A percentile compares a stretch with the other conserved stretches of the same genome.
phyloP scores from a whole-genome alignment of 1,284 basidiomycete genomes.

The Spongispora temasekensis region DNA sequence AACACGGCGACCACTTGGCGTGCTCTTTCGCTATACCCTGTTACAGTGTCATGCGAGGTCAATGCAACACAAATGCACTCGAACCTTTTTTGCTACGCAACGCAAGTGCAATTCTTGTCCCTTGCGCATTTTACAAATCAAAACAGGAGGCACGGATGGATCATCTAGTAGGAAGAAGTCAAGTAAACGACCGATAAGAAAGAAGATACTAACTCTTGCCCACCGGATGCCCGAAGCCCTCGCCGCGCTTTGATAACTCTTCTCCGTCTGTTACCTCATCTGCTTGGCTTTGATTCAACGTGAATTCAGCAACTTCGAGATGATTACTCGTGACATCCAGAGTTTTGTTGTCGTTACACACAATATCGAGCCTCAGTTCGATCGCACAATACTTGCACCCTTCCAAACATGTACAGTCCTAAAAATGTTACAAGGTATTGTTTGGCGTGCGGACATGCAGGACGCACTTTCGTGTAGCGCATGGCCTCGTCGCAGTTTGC shows the following conservation, averaged over 20 bases:
- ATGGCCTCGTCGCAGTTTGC: conserved; percentile 83
- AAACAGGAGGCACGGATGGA: conserved; percentile 63
- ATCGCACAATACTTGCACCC: conserved; percentile 84
- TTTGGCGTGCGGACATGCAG: neutral
- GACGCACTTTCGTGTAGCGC: conserved; percentile 74
- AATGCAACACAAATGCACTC: conserved; percentile 1
- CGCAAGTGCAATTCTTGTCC: conserved; percentile 89
- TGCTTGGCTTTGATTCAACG: conserved; percentile 37
- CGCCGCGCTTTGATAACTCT: conserved; percentile 70
- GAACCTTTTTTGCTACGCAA: conserved; percentile 92
- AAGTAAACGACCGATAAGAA: neutral
- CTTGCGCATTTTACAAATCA: conserved; percentile 91
- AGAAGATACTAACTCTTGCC: conserved; percentile 67
- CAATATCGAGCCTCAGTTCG: conserved; percentile 69
- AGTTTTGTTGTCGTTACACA: conserved; percentile 68
- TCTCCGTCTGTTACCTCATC: conserved; percentile 55
- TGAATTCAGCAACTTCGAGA: conserved; percentile 58
- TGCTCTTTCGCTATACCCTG: conserved; percentile 98
- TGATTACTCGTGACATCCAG: conserved; percentile 84
- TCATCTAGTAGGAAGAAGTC: conserved; percentile 48
- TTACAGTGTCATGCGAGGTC: conserved; percentile 1
- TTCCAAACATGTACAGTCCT: conserved; percentile 86
- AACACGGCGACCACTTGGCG: conserved; percentile 98
- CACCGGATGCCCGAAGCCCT: conserved; percentile 83
- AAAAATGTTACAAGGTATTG: conserved; percentile 6